phyloP scores from a whole-genome alignment of 1,284 basidiomycete genomes.

The Amylostereum areolatum region DNA sequence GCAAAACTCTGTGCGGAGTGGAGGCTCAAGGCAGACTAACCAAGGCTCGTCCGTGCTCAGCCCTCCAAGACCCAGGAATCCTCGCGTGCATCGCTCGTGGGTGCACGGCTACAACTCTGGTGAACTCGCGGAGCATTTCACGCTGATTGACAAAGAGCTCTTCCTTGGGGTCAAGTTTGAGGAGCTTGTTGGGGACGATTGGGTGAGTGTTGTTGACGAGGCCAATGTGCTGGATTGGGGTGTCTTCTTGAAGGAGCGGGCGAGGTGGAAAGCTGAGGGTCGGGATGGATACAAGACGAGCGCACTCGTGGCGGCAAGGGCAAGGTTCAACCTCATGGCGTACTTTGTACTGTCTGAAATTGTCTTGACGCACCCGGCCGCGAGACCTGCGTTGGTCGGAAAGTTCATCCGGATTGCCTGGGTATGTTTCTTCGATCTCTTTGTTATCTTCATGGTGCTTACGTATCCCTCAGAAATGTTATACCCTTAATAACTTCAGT shows the following conservation, averaged over 20 bases:
- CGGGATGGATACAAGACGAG: slow-evolving; percentile 55
- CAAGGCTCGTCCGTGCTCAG: neutral
- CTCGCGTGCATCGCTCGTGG: slow-evolving; percentile 58
- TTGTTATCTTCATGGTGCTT: slow-evolving; percentile 3
- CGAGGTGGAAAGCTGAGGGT: slow-evolving; percentile 61
- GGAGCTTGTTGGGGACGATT: slow-evolving; percentile 70
- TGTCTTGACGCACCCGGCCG: slow-evolving; percentile 58
- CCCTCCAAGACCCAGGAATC: slow-evolving; percentile 5
- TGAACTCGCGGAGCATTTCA: slow-evolving; percentile 71
- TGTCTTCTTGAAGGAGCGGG: slow-evolving; percentile 72
- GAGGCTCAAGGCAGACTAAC: slow-evolving; percentile 1
- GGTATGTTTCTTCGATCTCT: slow-evolving; percentile 39
- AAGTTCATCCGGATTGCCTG: slow-evolving; percentile 88
- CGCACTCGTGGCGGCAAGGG: slow-evolving; percentile 72
- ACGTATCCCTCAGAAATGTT: slow-evolving; percentile 65
- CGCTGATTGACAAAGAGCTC: slow-evolving; percentile 84
- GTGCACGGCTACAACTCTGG: slow-evolving; percentile 55
- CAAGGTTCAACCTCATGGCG: slow-evolving; percentile 82
- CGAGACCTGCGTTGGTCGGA: slow-evolving; percentile 61
- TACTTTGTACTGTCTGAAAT: slow-evolving; percentile 83
- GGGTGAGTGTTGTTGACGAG: slow-evolving; percentile 51
- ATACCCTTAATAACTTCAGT: slow-evolving; percentile 74
- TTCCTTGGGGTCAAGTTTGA: slow-evolving; percentile 81
- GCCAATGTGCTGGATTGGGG: slow-evolving; percentile 80
- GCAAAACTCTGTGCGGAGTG: neutral